phyloP scores from a whole-genome alignment of 2,329 filamentous ascomycete genomes.

The Aspergillus sp. region DNA sequence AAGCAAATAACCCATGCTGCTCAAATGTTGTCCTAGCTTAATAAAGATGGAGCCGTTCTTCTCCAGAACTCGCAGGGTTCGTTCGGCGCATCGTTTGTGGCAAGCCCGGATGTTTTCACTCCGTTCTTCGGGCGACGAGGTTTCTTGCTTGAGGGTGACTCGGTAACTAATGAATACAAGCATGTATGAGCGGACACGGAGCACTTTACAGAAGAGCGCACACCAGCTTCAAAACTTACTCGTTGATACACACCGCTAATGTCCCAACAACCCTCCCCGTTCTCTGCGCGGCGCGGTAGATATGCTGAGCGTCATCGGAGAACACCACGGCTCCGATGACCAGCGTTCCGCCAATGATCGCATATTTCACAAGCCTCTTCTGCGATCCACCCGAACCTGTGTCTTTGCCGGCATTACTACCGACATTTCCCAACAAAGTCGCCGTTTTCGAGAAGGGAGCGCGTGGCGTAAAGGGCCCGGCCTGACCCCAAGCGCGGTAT shows the following conservation, averaged over 20 bases:
- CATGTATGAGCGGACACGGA: constrained; percentile 9
- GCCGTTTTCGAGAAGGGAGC: constrained; percentile 18
- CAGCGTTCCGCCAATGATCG: constrained; percentile 36
- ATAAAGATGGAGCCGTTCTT: constrained; percentile 98
- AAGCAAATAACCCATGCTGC: constrained; percentile 91
- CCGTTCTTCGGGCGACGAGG: constrained; percentile 63
- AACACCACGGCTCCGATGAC: constrained; percentile 50
- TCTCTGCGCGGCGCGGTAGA: constrained; percentile 72
- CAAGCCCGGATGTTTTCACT: constrained; percentile 73
- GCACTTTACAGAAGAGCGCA: not conserved
- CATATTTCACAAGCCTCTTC: constrained; percentile 32
- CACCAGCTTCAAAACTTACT: constrained; percentile 58
- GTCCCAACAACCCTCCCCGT: constrained; percentile 75
- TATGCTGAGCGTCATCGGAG: constrained; percentile 69
- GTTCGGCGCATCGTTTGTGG: constrained; percentile 87
- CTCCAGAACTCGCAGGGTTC: constrained; percentile 83
- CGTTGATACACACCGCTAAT: constrained; percentile 80
- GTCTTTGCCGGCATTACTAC: constrained; percentile 9
- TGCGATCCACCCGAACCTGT: constrained; percentile 15
- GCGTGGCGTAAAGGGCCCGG: not conserved
- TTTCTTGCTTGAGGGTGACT: constrained; percentile 70
- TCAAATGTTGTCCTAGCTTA: constrained; percentile 93
- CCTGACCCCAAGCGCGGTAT: not conserved
- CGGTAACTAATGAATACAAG: constrained; percentile 66
- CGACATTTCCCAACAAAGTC: constrained; percentile 10